Evolutionary conservation across 1,284 basidiomycete genomes (phyloP).

Genomic region (Cronartium ribicola): DNA sequence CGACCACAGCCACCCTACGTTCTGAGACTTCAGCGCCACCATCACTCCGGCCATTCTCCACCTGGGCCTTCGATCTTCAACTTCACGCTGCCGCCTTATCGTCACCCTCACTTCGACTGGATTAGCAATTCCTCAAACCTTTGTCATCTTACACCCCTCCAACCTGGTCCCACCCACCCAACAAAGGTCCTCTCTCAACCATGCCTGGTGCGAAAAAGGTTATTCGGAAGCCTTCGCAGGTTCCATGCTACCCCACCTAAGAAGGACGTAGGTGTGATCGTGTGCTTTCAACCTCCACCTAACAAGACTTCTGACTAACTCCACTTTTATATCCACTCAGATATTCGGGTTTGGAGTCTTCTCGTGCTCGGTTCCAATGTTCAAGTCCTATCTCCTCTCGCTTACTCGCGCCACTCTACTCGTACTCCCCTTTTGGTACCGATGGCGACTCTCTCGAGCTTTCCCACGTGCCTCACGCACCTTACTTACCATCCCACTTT

Average conservation of each 20-base stretch:
- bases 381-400: constrained; percentile 53
- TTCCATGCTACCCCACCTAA: constrained; percentile 2
- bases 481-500: constrained; percentile 46
- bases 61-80: too few relatives aligned
- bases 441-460: constrained; percentile 48
- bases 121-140: too few relatives aligned
- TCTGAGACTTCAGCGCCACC: too few relatives aligned
- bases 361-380: constrained; percentile 39
- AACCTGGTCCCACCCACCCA: too few relatives aligned
- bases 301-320: not conserved
- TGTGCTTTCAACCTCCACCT: not conserved
- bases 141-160: too few relatives aligned
- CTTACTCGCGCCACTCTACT: constrained; percentile 54
- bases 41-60: too few relatives aligned
- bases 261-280: not conserved
- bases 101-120: too few relatives aligned
- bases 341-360: constrained; percentile 40
- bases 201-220: too few relatives aligned
- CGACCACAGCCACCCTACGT: too few relatives aligned
- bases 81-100: too few relatives aligned
- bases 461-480: constrained; percentile 32
- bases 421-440: constrained; percentile 56
- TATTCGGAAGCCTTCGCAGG: not conserved
- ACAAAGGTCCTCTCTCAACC: too few relatives aligned
- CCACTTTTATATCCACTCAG: not conserved